Evolutionary conservation across 169 alveolate genomes (phyloP), one percentile per base, ranked within the genome.

Genomic region (Babesia microti): DNA sequence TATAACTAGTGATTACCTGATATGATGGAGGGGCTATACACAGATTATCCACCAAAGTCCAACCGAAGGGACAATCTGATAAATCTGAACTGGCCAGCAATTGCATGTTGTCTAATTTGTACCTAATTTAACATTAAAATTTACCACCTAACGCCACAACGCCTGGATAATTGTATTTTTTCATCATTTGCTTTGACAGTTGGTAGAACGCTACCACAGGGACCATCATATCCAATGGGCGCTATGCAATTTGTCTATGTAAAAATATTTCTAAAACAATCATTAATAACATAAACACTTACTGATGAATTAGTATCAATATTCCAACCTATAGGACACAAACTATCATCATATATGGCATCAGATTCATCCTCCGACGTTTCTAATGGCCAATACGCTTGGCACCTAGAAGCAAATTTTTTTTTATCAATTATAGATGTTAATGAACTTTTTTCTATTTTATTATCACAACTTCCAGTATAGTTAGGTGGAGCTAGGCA

Each of bases 401-500:
- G n/a, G n/a, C n/a, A n/a, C n/a, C n/a, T n/a, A n/a, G n/a, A n/a
- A n/a, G n/a, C n/a, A n/a, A n/a, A n/a, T n/a, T n/a, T n/a, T n/a
- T n/a, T n/a, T n/a, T n/a, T n/a, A n/a, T n/a, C n/a, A n/a, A n/a
- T n/a, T n/a, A n/a, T n/a, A n/a, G n/a, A n/a, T n/a, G n/a, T n/a
- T n/a, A n/a, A n/a, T 11, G 45, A 12, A 11, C 43, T 15, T 29
- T 15, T 2, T 29, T 43, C 53, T 22, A 32, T 27, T 9, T 6
- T 11, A 18, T 40, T 27, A 27, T 12, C 6, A 23, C 11, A 23
- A 45, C 41, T 17, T 34, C 69, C 84, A 24, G 50, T 47, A 30
- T 76, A 76, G 22, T 54, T 41, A 0, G 75, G 39, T 3, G 86
- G 83, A 9, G 86, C 61, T 47, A 29, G 49, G 28, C 86, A 76